Evolutionary conservation across 768 basidiomycete genomes (phyloP).

Genomic region (Guyanaporus albipodus): DNA sequence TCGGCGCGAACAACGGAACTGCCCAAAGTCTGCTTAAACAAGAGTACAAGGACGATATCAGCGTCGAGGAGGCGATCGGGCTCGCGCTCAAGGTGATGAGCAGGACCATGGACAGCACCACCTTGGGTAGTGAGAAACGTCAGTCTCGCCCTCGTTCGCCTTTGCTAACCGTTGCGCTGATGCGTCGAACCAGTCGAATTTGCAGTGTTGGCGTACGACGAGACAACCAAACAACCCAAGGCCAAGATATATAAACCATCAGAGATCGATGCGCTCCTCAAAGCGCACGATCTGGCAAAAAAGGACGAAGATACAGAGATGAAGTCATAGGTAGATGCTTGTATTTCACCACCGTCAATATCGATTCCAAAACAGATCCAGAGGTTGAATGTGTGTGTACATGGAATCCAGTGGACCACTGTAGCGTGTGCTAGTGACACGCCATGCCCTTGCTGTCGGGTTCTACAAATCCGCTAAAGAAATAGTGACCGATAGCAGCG

Average conservation of each 20-base stretch:
- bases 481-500: slow-evolving; percentile 77
- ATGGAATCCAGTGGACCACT: background rate
- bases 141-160: slow-evolving; percentile 35
- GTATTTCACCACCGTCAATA: slow-evolving; percentile 3
- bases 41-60: slow-evolving; percentile 95
- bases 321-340: slow-evolving; percentile 42
- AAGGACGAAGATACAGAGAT: slow-evolving; percentile 82
- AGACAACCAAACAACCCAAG: slow-evolving; percentile 68
- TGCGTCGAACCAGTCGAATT: slow-evolving; percentile 83
- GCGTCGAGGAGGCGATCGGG: slow-evolving; percentile 87
- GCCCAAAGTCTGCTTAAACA: slow-evolving; percentile 95
- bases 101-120: slow-evolving; percentile 99
- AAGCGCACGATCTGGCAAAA: slow-evolving; percentile 79
- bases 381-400: background rate
- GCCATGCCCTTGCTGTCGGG: slow-evolving; percentile 69
- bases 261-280: slow-evolving; percentile 82
- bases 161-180: background rate
- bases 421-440: slow-evolving; percentile 55
- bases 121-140: slow-evolving; percentile 95
- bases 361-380: background rate
- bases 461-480: slow-evolving; percentile 67
- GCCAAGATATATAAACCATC: slow-evolving; percentile 89
- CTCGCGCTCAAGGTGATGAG: slow-evolving; percentile 93
- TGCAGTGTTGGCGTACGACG: slow-evolving; percentile 86
- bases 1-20: slow-evolving; percentile 97